These are phyloP conservation scores for Aspergillus pseudoviridinutans DNA, from an alignment of 2,329 filamentous ascomycete genomes.

Conservation along the genomic window DNA sequence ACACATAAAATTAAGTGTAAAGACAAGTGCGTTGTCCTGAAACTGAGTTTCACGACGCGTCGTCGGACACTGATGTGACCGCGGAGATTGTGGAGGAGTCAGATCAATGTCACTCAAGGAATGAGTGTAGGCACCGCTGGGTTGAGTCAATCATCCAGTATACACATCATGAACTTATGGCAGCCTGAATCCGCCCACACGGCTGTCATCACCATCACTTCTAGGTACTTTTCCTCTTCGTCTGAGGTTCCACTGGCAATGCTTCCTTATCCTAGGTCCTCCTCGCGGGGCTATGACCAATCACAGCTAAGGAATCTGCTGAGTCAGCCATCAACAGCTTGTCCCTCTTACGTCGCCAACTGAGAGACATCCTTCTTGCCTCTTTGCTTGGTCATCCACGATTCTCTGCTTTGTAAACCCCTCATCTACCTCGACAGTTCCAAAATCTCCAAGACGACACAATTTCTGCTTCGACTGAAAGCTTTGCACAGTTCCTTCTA, in stretches of 20 bases:
- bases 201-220: not conserved
- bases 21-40: conserved; percentile 1
- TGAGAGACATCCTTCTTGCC: not conserved
- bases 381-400: conserved; percentile 8
- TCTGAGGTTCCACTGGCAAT: not conserved
- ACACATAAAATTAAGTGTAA: conserved; percentile 35
- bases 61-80: conserved; percentile 6
- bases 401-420: conserved; percentile 2
- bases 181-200: not conserved
- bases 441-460: not conserved
- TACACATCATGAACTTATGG: not conserved
- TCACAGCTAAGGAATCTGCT: not conserved
- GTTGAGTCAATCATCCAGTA: not conserved
- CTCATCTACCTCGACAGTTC: not conserved
- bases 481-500: conserved; percentile 1
- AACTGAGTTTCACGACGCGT: conserved; percentile 8
- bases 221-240: not conserved
- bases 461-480: not conserved
- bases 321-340: conserved; percentile 13
- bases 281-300: conserved; percentile 16
- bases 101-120: not conserved
- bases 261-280: not conserved
- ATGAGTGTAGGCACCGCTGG: not conserved
- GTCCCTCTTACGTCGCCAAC: conserved; percentile 19
- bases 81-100: not conserved